Percentiles rank a stretch among this genome's conserved stretches.
phyloP scores from a whole-genome alignment of 2,329 filamentous ascomycete genomes.

The Fusarium protoensiforme region DNA sequence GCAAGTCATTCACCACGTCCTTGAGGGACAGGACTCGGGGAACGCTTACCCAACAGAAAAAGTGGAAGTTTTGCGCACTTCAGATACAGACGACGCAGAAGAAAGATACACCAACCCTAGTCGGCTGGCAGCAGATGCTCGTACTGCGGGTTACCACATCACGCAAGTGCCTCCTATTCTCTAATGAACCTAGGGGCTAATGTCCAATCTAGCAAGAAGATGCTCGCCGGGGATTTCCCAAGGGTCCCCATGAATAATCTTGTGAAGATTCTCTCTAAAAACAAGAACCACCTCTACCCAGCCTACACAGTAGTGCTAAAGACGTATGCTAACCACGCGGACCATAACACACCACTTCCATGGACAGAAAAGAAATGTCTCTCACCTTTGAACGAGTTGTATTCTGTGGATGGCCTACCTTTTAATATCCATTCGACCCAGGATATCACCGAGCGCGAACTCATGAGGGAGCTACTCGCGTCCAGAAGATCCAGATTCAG shows the following conservation, averaged over 20 bases:
- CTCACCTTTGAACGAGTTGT: not conserved
- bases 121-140: not conserved
- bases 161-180: slow-evolving; percentile 18
- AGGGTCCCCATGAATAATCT: slow-evolving; percentile 24
- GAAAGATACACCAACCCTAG: slow-evolving; percentile 18
- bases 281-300: slow-evolving; percentile 29
- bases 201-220: slow-evolving; percentile 17
- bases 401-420: slow-evolving; percentile 14
- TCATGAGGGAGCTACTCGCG: slow-evolving; percentile 36
- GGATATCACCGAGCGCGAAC: not conserved
- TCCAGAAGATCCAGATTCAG: slow-evolving; percentile 32
- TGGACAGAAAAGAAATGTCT: slow-evolving; percentile 25
- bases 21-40: slow-evolving; percentile 54
- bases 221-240: slow-evolving; percentile 40
- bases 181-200: slow-evolving; percentile 3
- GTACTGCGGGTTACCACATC: not conserved
- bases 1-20: slow-evolving; percentile 50
- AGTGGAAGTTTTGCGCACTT: slow-evolving; percentile 47
- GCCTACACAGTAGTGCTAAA: slow-evolving; percentile 12
- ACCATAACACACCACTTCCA: not conserved
- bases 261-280: slow-evolving; percentile 5
- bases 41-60: slow-evolving; percentile 49
- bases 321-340: not conserved
- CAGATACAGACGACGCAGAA: slow-evolving; percentile 51
- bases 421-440: not conserved